phyloP scores from a whole-genome alignment of 192 early-diverging fungal species.

The Coemansia sp. region DNA sequence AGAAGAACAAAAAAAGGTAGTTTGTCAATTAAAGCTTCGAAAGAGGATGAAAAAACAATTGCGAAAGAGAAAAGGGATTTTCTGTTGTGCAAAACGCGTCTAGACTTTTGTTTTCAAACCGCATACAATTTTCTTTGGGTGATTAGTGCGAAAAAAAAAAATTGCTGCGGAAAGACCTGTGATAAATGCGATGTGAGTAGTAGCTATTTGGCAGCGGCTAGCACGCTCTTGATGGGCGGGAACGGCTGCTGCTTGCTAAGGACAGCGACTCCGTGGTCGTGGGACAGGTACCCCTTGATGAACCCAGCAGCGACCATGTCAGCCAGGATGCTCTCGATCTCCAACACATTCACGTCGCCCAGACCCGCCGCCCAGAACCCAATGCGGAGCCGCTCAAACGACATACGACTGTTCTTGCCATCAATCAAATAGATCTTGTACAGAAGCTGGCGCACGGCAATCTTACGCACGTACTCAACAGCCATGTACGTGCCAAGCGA shows the following conservation, averaged over 20 bases:
- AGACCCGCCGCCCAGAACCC: constrained; percentile 68
- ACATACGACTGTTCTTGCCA: constrained; percentile 60
- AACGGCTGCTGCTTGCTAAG: constrained; percentile 80
- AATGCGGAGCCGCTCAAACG: constrained; percentile 62
- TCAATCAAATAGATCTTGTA: constrained; percentile 70
- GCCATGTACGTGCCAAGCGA: constrained; percentile 76
- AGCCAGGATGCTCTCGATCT: constrained; percentile 88
- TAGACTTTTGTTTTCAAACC: no score
- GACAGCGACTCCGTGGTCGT: constrained; percentile 76
- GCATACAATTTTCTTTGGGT: not conserved
- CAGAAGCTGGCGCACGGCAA: constrained; percentile 79
- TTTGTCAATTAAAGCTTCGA: not conserved
- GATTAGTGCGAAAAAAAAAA: not conserved
- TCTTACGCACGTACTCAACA: constrained; percentile 72
- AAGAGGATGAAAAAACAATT: not conserved
- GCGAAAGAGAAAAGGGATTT: not conserved
- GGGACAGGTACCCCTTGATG: constrained; percentile 86
- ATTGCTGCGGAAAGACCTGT: not conserved
- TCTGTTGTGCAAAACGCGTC: not conserved
- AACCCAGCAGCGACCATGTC: constrained; percentile 87
- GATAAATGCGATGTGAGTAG: not conserved
- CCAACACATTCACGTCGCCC: constrained; percentile 58
- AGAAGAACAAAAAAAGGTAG: not conserved
- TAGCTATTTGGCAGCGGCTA: not conserved
- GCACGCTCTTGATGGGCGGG: constrained; percentile 49